A percentile compares a stretch with the other conserved stretches of the same genome.
These are phyloP conservation scores for Clonostachys rosea DNA, from an alignment of 2,329 filamentous ascomycete genomes.

Conservation along the genomic window DNA sequence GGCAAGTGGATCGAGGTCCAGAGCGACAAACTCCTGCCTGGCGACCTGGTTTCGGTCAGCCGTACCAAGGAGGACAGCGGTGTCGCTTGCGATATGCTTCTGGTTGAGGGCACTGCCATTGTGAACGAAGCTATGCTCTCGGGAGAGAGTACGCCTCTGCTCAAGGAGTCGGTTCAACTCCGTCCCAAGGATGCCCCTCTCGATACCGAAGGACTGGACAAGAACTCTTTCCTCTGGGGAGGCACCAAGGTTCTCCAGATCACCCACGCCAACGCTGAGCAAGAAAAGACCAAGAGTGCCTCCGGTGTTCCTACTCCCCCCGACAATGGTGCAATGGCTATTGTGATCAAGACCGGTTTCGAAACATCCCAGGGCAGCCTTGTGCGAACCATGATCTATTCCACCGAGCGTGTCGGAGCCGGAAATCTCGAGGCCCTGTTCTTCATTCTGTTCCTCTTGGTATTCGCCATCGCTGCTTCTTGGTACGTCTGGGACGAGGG, in stretches of 20 bases:
- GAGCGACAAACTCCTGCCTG: constrained; percentile 89
- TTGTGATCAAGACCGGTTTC: constrained; percentile 96
- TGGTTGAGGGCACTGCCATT: constrained; percentile 92
- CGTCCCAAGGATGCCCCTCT: constrained; percentile 76
- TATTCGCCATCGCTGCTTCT: constrained; percentile 94
- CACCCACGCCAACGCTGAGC: constrained; percentile 77
- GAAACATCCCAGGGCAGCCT: constrained; percentile 97
- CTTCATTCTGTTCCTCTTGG: constrained; percentile 93
- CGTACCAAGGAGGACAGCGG: constrained; percentile 96
- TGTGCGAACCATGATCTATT: constrained; percentile 99
- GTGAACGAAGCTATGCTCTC: constrained; percentile 99
- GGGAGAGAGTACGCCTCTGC: constrained; percentile 90
- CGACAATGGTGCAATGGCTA: constrained; percentile 88
- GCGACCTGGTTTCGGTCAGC: constrained; percentile 86
- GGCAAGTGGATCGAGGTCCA: constrained; percentile 84
- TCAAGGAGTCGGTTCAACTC: constrained; percentile 94
- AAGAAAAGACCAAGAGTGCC: constrained; percentile 64
- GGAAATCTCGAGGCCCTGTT: constrained; percentile 95
- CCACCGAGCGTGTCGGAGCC: constrained; percentile 96
- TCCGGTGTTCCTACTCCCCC: constrained; percentile 82
- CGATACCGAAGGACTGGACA: constrained; percentile 89
- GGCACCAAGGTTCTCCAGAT: constrained; percentile 97
- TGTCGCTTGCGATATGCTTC: constrained; percentile 93
- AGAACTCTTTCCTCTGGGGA: constrained; percentile 93
- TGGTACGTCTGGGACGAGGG: constrained; percentile 99